Conservation (phyloP, 441 rosid species). For the Theobroma grandiflorum region DNA sequence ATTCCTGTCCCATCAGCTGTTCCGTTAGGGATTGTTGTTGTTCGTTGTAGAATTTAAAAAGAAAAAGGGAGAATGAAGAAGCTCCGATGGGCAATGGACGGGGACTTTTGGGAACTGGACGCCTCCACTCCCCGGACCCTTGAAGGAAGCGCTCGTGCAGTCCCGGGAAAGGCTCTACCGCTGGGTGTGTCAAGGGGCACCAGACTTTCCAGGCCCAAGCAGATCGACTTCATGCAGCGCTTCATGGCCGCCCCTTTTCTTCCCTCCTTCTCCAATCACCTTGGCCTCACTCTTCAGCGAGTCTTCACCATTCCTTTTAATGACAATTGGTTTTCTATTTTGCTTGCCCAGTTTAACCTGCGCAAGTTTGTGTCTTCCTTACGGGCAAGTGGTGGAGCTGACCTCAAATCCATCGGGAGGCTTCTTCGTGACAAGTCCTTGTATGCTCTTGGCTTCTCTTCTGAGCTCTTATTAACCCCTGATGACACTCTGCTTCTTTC, state of each 20-base stretch:
- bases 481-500: conserved; percentile 71
- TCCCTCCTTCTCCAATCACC: conserved; percentile 63
- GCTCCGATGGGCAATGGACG: conserved; percentile 80
- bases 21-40: too few species aligned
- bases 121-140: conserved; percentile 75
- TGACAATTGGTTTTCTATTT: conserved; percentile 63
- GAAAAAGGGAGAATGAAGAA: conserved; percentile 7
- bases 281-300: conserved; percentile 70
- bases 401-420: conserved; percentile 38
- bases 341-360: conserved; percentile 82
- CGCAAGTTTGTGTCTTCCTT: conserved; percentile 67
- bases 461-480: conserved; percentile 70
- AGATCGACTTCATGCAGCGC: conserved; percentile 88
- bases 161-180: conserved; percentile 70
- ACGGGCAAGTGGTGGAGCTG: conserved; percentile 32
- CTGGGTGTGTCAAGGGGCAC: conserved; percentile 80
- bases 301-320: conserved; percentile 65
- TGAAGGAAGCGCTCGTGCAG: conserved; percentile 76
- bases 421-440: conserved; percentile 71
- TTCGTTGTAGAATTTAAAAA: too few species aligned
- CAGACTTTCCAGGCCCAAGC: conserved; percentile 73
- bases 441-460: conserved; percentile 77
- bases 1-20: too few species aligned
- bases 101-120: conserved; percentile 84
- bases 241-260: conserved; percentile 80